phyloP scores from a whole-genome alignment of 78 protist genomes.

The Dictyostelium citrinum region DNA sequence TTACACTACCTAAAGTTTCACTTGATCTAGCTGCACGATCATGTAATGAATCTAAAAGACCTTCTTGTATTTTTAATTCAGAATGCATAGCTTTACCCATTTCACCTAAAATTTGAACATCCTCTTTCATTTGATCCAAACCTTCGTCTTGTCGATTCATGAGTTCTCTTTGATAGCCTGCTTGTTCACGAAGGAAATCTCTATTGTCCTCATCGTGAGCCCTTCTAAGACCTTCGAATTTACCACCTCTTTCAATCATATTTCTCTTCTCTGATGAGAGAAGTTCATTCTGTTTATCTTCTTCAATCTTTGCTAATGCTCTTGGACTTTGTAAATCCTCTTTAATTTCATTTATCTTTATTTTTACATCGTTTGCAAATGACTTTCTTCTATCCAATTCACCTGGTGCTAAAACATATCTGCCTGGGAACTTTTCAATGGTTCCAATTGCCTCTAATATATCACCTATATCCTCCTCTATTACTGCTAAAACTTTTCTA shows the following conservation, averaged over 20 bases:
- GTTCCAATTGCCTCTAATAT: conserved; percentile 4
- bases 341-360: conserved; percentile 10
- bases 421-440: conserved; percentile 35
- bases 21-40: conserved; percentile 37
- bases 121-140: conserved; percentile 2
- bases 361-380: conserved; percentile 44
- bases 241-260: background rate
- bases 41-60: conserved; percentile 44
- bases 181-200: conserved; percentile 30
- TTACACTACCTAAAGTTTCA: conserved; percentile 29
- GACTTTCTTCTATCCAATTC: conserved; percentile 50
- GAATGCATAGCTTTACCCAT: conserved; percentile 26
- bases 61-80: conserved; percentile 26
- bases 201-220: conserved; percentile 64
- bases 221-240: conserved; percentile 26
- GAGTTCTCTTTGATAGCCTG: background rate
- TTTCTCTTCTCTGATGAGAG: conserved; percentile 12
- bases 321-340: background rate
- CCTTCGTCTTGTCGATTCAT: conserved; percentile 33
- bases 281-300: conserved; percentile 29
- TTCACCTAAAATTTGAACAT: conserved; percentile 21
- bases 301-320: conserved; percentile 21
- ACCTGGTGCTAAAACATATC: background rate
- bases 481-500: background rate
- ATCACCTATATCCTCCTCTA: conserved; percentile 25